Conservation (phyloP, 73 alveolate species). For the Loxodes magnus region DNA sequence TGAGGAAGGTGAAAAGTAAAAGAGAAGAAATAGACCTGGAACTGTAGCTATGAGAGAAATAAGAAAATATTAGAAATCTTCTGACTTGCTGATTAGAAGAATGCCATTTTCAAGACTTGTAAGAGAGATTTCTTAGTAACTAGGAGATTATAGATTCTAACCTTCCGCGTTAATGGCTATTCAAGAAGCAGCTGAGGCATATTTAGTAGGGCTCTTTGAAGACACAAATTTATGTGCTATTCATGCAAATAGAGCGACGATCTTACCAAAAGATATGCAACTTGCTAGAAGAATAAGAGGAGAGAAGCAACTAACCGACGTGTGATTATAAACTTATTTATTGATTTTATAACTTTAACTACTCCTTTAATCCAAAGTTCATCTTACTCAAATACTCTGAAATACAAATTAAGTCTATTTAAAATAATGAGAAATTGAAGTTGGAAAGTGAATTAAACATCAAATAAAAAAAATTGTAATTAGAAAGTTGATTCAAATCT, state of each 20-base stretch:
- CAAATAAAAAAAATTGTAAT: no score
- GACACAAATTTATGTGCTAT: slow-evolving; percentile 44
- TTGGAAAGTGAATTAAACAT: no score
- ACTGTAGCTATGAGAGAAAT: slow-evolving; percentile 82
- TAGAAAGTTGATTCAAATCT: no score
- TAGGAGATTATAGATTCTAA: slow-evolving; percentile 57
- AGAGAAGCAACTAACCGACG: no score
- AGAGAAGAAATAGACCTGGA: slow-evolving; percentile 84
- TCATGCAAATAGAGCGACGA: slow-evolving; percentile 65
- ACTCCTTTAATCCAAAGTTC: no score
- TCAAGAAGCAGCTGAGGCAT: slow-evolving; percentile 73
- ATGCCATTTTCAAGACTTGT: slow-evolving; percentile 73
- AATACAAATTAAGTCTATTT: no score
- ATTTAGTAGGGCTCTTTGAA: slow-evolving; percentile 29
- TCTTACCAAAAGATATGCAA: slow-evolving; percentile 52
- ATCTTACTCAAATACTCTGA: no score
- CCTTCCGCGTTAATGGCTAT: slow-evolving; percentile 50
- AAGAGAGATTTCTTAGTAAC: slow-evolving; percentile 51
- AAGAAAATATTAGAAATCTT: slow-evolving; percentile 59
- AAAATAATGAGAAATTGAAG: no score
- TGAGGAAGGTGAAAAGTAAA: no score
- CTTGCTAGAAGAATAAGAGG: slow-evolving; percentile 70
- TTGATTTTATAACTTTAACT: no score
- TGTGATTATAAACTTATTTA: no score
- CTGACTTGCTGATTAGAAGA: slow-evolving; percentile 63